These are phyloP conservation scores for Miscanthus lutarioriparius DNA, from an alignment of 176 grass and related monocot genomes.

Conservation along the genomic window DNA sequence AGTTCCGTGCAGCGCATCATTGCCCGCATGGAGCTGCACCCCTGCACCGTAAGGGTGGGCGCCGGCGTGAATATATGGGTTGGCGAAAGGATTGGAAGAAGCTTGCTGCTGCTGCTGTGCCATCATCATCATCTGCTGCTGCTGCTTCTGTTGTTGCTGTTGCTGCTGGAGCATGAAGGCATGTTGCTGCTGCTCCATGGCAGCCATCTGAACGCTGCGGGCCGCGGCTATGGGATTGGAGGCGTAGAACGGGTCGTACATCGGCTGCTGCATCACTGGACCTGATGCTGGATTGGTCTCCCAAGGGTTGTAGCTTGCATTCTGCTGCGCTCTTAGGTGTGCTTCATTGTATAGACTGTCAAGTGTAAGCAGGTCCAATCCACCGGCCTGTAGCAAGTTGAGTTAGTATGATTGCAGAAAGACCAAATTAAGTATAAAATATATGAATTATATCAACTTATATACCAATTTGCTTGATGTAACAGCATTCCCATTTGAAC, in stretches of 20 bases:
- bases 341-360: constrained; percentile 91
- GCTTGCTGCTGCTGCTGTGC: constrained; percentile 42
- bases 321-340: constrained; percentile 56
- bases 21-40: constrained; percentile 53
- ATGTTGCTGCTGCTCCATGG: constrained; percentile 75
- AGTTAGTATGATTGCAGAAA: constrained; percentile 13
- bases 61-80: constrained; percentile 28
- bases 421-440: neutral
- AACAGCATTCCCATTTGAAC: constrained; percentile 59
- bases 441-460: constrained; percentile 10
- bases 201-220: constrained; percentile 61
- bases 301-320: constrained; percentile 81
- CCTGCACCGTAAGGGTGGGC: constrained; percentile 41
- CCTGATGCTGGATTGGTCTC: constrained; percentile 43
- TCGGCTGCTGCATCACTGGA: constrained; percentile 52
- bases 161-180: constrained; percentile 73
- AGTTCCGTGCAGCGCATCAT: constrained; percentile 48
- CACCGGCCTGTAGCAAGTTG: constrained; percentile 52
- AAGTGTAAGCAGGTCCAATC: constrained; percentile 75
- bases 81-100: constrained; percentile 62
- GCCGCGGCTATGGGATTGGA: constrained; percentile 54
- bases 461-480: constrained; percentile 77
- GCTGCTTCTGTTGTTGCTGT: constrained; percentile 32
- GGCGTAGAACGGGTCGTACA: constrained; percentile 72
- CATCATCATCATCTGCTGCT: constrained; percentile 59